Evolutionary conservation across 1,139 yeast genomes (phyloP), one percentile per base, ranked within the genome.

Genomic region (Suhomyces wounanorum): DNA sequence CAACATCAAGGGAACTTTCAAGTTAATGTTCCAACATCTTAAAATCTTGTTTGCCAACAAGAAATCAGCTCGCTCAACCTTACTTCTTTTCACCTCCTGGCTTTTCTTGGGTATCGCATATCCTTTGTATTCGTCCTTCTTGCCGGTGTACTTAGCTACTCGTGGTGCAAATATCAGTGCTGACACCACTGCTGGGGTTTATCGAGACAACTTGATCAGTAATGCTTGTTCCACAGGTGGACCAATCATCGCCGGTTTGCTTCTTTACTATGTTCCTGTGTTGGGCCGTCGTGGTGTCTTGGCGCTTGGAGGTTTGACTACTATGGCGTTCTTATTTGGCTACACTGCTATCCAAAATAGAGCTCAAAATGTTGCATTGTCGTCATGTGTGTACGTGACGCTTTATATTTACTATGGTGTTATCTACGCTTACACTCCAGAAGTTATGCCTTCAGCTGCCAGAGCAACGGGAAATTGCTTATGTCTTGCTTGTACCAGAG

Each of bases 351-450:
- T 82, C 31, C 71, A 77, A 58, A 78, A 79, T 2, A 67, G 78
- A 44, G 64, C 73, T n/a, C 81, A 70, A 43, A 78, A 82, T 59
- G 77, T 81, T 21, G 87, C 81, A 1, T 75, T 82, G 51, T 72
- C 79, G 26, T 73, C 84, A 17, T 74, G 79, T 18, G 79, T 81
- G 17, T 80, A 75, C 59, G 70, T 82, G 49, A 69, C 78, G 49
- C 66, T 80, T 54, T 78, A 81, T 61, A 70, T 82, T 49, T 82
- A 81, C 65, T 81, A 79, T 58, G 83, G 83, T 0, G 75, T 77
- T 45, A 67, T 82, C 42, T 82, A 79, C 60, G 85, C 85, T 1
- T 81, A 78, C 54, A 78, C 85, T 1, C 85, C 86, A 0, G 87
- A 82, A 61, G 81, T 80, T 38, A 72, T 82, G 63, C 86, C 86